Evolutionary conservation across 352 stramenopile genomes (phyloP).

Genomic region (Bremia lactucae): DNA sequence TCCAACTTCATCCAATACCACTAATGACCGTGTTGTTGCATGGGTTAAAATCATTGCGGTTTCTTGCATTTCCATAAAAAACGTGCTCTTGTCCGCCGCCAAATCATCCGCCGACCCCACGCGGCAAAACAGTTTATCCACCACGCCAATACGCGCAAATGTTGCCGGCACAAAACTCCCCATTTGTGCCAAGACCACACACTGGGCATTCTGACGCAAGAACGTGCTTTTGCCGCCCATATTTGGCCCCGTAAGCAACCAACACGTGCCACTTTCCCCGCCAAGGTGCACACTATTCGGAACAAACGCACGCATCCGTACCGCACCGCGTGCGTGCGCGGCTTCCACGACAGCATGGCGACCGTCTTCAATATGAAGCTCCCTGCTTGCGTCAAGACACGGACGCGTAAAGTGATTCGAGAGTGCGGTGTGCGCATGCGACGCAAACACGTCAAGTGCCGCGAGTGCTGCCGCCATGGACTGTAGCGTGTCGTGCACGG

Average conservation of each 20-base stretch:
- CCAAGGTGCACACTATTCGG: constrained; percentile 60
- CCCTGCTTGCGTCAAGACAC: constrained; percentile 35
- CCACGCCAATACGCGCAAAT: constrained; percentile 54
- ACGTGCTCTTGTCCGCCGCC: constrained; percentile 70
- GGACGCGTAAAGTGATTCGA: constrained; percentile 57
- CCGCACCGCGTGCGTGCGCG: constrained; percentile 38
- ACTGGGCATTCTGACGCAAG: constrained; percentile 64
- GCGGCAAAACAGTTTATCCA: constrained; percentile 76
- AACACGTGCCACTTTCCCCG: constrained; percentile 30
- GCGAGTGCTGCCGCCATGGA: constrained; percentile 39
- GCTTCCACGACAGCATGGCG: constrained; percentile 59
- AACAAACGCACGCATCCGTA: constrained; percentile 47
- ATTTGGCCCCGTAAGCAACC: constrained; percentile 81
- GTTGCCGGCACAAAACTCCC: constrained; percentile 71
- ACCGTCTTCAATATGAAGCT: constrained; percentile 57
- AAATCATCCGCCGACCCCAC: constrained; percentile 78
- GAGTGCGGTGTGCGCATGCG: too few species aligned
- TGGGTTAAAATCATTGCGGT: constrained; percentile 64
- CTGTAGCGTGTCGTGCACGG: constrained; percentile 22
- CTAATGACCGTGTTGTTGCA: constrained; percentile 60
- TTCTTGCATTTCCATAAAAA: constrained; percentile 86
- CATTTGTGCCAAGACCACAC: constrained; percentile 72
- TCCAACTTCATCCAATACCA: constrained; percentile 85
- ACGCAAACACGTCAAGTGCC: constrained; percentile 55
- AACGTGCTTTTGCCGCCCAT: constrained; percentile 86